A percentile compares a stretch with the other conserved stretches of the same genome.
These are phyloP conservation scores for Dunaliella sp. DNA, from an alignment of 139 green algal genomes.

Conservation along the genomic window DNA sequence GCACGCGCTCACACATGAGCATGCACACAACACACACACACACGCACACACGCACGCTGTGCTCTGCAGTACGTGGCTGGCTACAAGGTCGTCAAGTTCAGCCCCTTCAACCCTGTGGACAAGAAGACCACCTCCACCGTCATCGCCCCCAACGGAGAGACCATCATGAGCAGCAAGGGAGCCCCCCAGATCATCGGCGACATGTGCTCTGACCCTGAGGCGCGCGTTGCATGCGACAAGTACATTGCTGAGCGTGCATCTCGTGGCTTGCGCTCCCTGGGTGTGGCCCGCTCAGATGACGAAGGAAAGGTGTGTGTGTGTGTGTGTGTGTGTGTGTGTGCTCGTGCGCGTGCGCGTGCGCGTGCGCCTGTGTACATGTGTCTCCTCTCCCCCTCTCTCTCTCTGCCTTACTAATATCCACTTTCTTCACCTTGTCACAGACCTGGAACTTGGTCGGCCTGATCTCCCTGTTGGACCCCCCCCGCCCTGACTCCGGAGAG, in stretches of 20 bases:
- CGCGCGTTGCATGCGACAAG: conserved; percentile 40
- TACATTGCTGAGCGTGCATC: conserved; percentile 78
- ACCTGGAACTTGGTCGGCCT: conserved; percentile 68
- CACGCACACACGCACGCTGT: too few species aligned
- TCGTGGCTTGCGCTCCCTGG: conserved; percentile 75
- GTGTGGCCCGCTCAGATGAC: conserved; percentile 56
- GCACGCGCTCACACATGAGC: too few species aligned
- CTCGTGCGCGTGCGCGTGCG: too few species aligned
- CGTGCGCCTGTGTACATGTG: too few species aligned
- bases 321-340: too few species aligned
- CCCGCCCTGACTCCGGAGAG: conserved; percentile 76
- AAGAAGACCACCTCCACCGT: conserved; percentile 76
- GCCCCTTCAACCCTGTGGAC: conserved; percentile 86
- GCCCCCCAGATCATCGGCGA: conserved; percentile 53
- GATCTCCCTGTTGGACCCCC: conserved; percentile 79
- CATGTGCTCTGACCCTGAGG: conserved; percentile 47
- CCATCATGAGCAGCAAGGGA: conserved; percentile 74
- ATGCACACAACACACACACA: too few species aligned
- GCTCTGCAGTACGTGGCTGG: conserved; percentile 4
- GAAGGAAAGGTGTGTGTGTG: not conserved
- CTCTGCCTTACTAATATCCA: too few species aligned
- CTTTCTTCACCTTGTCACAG: too few species aligned
- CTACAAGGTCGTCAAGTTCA: conserved; percentile 65
- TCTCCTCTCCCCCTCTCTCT: too few species aligned
- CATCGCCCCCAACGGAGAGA: conserved; percentile 40